Evolutionary conservation across 2,329 filamentous ascomycete genomes (phyloP).

Genomic region (Talaromyces sp.): DNA sequence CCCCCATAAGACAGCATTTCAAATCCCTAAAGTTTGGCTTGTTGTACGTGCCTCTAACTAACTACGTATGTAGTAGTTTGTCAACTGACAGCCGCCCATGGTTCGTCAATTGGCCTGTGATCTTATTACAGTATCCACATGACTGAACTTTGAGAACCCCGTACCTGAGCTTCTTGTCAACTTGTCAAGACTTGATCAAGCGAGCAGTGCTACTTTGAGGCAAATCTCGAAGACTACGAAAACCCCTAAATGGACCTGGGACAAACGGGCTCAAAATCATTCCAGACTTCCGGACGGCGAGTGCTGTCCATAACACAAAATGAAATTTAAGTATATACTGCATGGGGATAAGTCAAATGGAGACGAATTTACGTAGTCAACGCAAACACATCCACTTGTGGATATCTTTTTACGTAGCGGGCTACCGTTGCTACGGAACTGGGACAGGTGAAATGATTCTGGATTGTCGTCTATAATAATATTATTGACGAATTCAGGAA

Average conservation of each 20-base stretch:
- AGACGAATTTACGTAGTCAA: not conserved
- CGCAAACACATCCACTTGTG: not conserved
- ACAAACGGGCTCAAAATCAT: not conserved
- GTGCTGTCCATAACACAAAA: not conserved
- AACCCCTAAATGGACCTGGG: not conserved
- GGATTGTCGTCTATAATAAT: not conserved
- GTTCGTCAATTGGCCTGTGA: not conserved
- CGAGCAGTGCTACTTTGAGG: not conserved
- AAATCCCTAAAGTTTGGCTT: not conserved
- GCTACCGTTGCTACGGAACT: slow-evolving; percentile 16
- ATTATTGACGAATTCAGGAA: not conserved
- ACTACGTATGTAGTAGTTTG: not conserved
- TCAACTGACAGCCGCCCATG: not conserved
- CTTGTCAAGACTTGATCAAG: not conserved
- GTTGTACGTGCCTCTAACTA: not conserved
- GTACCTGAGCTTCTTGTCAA: not conserved
- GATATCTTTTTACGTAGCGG: not conserved
- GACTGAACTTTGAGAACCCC: not conserved
- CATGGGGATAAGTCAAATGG: not conserved
- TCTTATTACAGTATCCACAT: not conserved
- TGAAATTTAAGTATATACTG: not conserved
- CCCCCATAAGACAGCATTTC: not conserved
- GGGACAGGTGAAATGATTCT: not conserved
- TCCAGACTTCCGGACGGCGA: not conserved
- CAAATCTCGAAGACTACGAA: not conserved